These are phyloP conservation scores for Macrolepiota albuminosa DNA, from an alignment of 768 basidiomycete species.

Conservation along the genomic window DNA sequence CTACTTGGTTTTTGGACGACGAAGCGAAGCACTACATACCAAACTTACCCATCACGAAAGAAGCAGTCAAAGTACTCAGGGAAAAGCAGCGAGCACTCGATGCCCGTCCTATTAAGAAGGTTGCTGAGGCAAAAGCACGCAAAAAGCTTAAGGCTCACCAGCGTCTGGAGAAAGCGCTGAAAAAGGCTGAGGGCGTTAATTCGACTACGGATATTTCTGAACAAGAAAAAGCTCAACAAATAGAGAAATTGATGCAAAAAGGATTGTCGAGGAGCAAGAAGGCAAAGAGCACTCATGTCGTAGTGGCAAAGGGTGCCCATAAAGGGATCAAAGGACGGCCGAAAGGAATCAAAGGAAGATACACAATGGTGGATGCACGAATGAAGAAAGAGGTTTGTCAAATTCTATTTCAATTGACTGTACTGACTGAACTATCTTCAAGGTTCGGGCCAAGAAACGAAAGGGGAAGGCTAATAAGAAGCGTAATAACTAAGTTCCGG, in stretches of 20 bases:
- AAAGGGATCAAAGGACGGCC: slow-evolving; percentile 90
- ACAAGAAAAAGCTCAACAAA: slow-evolving; percentile 89
- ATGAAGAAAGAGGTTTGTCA: slow-evolving; percentile 85
- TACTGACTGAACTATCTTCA: slow-evolving; percentile 12
- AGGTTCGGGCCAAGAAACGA: slow-evolving; percentile 84
- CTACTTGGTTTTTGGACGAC: slow-evolving; percentile 96
- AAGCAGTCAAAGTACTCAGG: slow-evolving; percentile 80
- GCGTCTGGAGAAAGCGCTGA: slow-evolving; percentile 85
- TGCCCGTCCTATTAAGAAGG: slow-evolving; percentile 97
- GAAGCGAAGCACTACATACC: slow-evolving; percentile 90
- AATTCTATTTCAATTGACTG: not conserved
- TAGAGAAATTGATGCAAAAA: slow-evolving; percentile 87
- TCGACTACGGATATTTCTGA: slow-evolving; percentile 89
- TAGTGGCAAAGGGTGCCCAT: slow-evolving; percentile 89
- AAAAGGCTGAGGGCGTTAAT: slow-evolving; percentile 93
- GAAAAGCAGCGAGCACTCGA: slow-evolving; percentile 92
- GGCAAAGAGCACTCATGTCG: slow-evolving; percentile 69
- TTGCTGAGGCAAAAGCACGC: slow-evolving; percentile 96
- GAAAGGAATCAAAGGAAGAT: slow-evolving; percentile 93
- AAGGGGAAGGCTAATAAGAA: slow-evolving; percentile 71
- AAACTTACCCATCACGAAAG: slow-evolving; percentile 96
- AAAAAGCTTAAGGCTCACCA: slow-evolving; percentile 90
- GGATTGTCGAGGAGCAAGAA: slow-evolving; percentile 65
- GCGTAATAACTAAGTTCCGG: slow-evolving; percentile 28
- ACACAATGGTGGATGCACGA: slow-evolving; percentile 89